phyloP scores from a whole-genome alignment of 306 rosid species.

The Lathyrus tuberosus region DNA sequence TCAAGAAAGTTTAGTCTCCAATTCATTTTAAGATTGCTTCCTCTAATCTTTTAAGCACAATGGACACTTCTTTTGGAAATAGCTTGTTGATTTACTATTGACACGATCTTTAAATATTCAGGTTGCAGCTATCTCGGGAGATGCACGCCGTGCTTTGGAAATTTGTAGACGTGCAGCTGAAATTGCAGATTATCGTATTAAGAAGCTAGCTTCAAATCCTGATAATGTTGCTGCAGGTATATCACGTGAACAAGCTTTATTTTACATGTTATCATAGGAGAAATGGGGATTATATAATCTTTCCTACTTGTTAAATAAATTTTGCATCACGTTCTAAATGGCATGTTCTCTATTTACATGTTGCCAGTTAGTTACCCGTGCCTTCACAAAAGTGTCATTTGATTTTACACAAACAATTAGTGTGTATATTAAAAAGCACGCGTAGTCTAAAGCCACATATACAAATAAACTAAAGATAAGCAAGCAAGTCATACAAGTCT shows the following conservation, averaged over 20 bases:
- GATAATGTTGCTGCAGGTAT: conserved; percentile 57
- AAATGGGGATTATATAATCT: neutral
- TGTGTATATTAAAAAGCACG: neutral
- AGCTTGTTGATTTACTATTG: conserved; percentile 25
- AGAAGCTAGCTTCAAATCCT: conserved; percentile 52
- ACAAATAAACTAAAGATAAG: neutral
- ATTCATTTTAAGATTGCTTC: conserved; percentile 30
- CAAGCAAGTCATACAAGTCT: neutral
- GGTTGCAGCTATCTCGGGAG: conserved; percentile 98
- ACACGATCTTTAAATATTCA: conserved; percentile 44
- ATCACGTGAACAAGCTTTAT: conserved; percentile 35
- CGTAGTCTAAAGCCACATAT: too few species aligned
- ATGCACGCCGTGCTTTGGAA: conserved; percentile 95
- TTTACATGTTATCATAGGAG: conserved; percentile 33
- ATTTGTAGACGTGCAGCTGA: conserved; percentile 97
- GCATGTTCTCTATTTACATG: neutral
- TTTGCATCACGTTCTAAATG: conserved; percentile 13
- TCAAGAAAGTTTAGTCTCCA: conserved; percentile 72
- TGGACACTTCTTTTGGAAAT: conserved; percentile 24
- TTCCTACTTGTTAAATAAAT: conserved; percentile 30
- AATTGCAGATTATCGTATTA: conserved; percentile 72
- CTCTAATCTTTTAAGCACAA: conserved; percentile 15
- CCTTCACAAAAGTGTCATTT: conserved; percentile 19
- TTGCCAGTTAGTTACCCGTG: neutral
- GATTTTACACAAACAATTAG: neutral